Base-by-base conservation (phyloP, 345 rosid genomes). In the Kandelia obovata region DNA sequence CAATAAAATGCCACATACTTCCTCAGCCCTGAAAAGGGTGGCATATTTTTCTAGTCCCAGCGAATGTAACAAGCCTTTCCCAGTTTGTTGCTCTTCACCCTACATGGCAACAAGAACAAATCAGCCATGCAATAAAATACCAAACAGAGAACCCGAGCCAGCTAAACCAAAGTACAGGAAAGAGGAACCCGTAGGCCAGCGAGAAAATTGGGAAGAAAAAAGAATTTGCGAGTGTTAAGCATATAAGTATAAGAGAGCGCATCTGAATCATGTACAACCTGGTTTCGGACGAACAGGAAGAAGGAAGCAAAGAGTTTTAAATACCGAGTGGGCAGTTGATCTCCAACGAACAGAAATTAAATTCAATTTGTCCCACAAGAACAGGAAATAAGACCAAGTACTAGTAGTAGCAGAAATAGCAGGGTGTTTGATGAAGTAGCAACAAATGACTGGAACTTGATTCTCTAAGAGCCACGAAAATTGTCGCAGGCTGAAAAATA, bases 1-100 rank as follows among this genome's bases (percentile, higher is more conserved):
- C 46, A 72, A 62, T 34, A 82, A 72, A 30, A 58, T 28, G 56
- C n/a, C 72, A 65, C 96, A 46, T 87, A 95, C 99, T 83, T 92
- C 96, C 83, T 95, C 99, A 37, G 90, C 90, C 92, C 92, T 88
- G 70, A 92, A 92, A 74, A 74, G 64, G 70, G 87, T 81, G 58
- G 79, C 84, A 80, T 87, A 95, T 83, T 80, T 91, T 69, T 79
- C 93, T 79, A 95, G 76, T 65, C 96, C 96, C 66, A 95, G 75
- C 25, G 91, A 83, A 60, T 82, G 71, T 71, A 91, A 78, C 75
- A 95, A 80, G 71, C 89, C 89, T 75, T 92, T 96, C 71, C 89
- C 96, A 57, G 96, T 86, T 69, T 76, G 92, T 43, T 70, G 88
- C 70, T 88, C 96, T 68, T 82, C 90, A 72, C 28, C 81, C 99